Evolutionary conservation across 768 basidiomycete genomes (phyloP), one percentile per base, ranked within the genome.

Genomic region (Mycena galericulata): DNA sequence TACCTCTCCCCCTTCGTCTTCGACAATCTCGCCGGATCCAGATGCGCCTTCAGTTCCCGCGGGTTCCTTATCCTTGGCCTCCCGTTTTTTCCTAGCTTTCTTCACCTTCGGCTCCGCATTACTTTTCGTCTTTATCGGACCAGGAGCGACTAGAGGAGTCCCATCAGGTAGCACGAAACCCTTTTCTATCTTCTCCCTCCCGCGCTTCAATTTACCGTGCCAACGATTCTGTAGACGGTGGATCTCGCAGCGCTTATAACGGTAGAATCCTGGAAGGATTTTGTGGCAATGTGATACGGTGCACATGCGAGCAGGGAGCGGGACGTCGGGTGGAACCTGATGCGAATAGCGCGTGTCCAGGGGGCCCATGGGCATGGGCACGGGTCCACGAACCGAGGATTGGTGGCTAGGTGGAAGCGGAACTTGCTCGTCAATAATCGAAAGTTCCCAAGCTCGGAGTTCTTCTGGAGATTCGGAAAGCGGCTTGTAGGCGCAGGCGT

Each of bases 261-360:
- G 77, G 73, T 88, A 87, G 27, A 78, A 75, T 0, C 80, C 81
- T 0, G 85, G 84, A 3, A 89, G 81, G 47, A 87, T 77, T 54
- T 81, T 81, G 73, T 86, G 86, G 60, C 88, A 89, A 71, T 88
- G 88, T 29, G 86, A 87, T 24, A 89, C 86, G 8, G 85, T 88
- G 70, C 87, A 88, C 83, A 88, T 86, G 17, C 86, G 84, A 8
- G 81, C 76, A 4, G 84, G 80, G 12, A 80, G 75, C 6, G 71
- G 71, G 24, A 27, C 38, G 49, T 18, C 51, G 56, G 45, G 17
- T 22, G 49, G 24, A 26, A 49, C 30, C 46, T 34, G 15, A 30
- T 32, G 57, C 12, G 43, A 30, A 45, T 47, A 60, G 29, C 27
- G 30, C 58, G 45, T 24, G 47, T 57, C 58, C 17, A 40, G 61